Evolutionary conservation across 768 basidiomycete genomes (phyloP), one percentile per base, ranked within the genome.

Genomic region (Russula dissimulans): DNA sequence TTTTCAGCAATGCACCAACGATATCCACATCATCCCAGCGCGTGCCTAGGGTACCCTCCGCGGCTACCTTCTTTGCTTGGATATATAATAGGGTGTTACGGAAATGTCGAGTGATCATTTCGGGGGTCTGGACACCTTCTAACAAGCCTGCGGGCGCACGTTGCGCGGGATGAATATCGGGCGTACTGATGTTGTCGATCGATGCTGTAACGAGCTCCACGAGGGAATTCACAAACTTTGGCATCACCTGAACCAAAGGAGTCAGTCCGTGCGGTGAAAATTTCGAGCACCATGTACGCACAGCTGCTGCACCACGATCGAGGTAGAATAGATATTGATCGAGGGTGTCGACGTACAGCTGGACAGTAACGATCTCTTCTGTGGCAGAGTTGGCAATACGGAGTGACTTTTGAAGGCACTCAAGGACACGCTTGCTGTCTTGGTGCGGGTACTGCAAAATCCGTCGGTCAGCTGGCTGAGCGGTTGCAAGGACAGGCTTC

Each of bases 291-390:
- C 22, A 53, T 42, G 41, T 6, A 78, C 89, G 70, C 69, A 97
- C 95, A 18, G 91, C 92, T 56, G 92, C 84, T 29, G 94, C 91
- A 49, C 88, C 89, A 48, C 86, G 91, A 68, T 99, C 95, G 56
- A 97, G 87, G 74, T 97, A 98, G 72, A 93, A 97, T 43, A 97
- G 75, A 71, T 98, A 98, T 68, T 88, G 89, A 70, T 99, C 95
- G 36, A 99, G 82, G 12, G 95, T 92, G 71, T 97, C 93, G 65
- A 91, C 92, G 71, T 97, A 98, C 8, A 98, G 78, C 70, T 97
- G 95, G 3, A 97, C 87, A 3, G 91, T 97, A 42, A 97, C 91
- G 63, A 98, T 90, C 68, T 97, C 95, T 72, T 98, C 97, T 55
- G 93, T 95, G 29, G 91, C 91, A 3, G 92, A 94, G 68, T 95